Evolutionary conservation across 1,139 yeast species (phyloP).

Genomic region (Pneumocystis sp.): DNA sequence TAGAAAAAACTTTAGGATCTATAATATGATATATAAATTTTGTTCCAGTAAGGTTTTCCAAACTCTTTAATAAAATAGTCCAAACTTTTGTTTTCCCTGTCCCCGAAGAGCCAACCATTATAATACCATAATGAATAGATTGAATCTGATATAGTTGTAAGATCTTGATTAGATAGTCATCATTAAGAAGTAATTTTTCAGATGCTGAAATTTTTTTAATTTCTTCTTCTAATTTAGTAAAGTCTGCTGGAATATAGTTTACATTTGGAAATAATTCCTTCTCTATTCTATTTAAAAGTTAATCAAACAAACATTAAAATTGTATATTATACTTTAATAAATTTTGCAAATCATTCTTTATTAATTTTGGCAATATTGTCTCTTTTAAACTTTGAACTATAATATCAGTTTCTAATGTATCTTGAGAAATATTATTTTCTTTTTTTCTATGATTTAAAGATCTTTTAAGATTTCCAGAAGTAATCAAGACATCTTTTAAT

Average conservation of each 20-base stretch:
- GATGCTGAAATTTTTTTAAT: constrained; percentile 18
- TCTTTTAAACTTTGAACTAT: constrained; percentile 42
- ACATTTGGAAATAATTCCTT: constrained; percentile 21
- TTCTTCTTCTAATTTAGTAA: constrained; percentile 14
- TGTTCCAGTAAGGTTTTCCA: constrained; percentile 26
- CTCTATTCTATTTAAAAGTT: constrained; percentile 19
- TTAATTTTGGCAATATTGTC: constrained; percentile 51
- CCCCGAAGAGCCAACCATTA: constrained; percentile 67
- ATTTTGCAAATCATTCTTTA: constrained; percentile 34
- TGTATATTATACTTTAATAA: constrained; percentile 22
- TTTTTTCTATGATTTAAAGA: neutral
- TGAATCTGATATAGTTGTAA: constrained; percentile 50
- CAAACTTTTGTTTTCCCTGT: constrained; percentile 56
- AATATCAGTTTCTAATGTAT: constrained; percentile 28
- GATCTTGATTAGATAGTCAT: constrained; percentile 41
- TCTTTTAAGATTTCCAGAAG: constrained; percentile 42
- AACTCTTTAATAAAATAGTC: constrained; percentile 34
- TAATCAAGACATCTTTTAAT: constrained; percentile 46
- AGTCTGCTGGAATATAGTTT: constrained; percentile 16
- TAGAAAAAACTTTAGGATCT: constrained; percentile 63
- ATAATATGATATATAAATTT: constrained; percentile 36
- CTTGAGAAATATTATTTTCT: constrained; percentile 3
- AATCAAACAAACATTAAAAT: neutral
- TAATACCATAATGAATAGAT: constrained; percentile 60
- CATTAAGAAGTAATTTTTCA: constrained; percentile 22